A percentile compares a stretch with the other conserved stretches of the same genome.
These are phyloP conservation scores for Tephrocybe rancida DNA, from an alignment of 768 basidiomycete species.

Conservation along the genomic window DNA sequence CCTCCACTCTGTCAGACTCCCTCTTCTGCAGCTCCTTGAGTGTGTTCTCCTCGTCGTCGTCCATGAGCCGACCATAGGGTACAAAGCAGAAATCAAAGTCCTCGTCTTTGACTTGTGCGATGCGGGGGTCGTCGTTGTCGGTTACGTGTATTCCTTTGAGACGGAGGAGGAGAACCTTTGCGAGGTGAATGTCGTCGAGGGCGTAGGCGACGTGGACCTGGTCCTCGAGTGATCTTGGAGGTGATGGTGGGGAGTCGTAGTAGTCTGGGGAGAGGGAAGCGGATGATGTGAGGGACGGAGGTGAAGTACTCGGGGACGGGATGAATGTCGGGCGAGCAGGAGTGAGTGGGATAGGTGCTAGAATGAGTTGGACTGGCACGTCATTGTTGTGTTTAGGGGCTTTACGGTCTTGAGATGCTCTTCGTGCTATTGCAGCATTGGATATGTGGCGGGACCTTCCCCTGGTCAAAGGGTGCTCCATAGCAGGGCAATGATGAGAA, in stretches of 20 bases:
- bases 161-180: conserved; percentile 63
- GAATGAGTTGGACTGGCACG: background rate
- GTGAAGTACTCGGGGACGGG: conserved; percentile 10
- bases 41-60: conserved; percentile 44
- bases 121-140: conserved; percentile 62
- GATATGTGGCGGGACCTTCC: conserved; percentile 39
- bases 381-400: too few relatives aligned
- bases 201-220: conserved; percentile 71
- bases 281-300: conserved; percentile 27
- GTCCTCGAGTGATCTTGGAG: conserved; percentile 56
- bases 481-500: background rate
- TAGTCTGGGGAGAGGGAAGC: conserved; percentile 39
- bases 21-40: conserved; percentile 27
- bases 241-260: conserved; percentile 47
- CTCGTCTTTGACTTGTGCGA: conserved; percentile 58
- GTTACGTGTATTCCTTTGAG: conserved; percentile 65
- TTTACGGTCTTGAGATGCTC: conserved; percentile 43
- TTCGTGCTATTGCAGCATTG: conserved; percentile 41
- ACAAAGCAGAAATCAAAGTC: conserved; percentile 52
- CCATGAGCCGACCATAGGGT: conserved; percentile 41
- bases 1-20: conserved; percentile 34
- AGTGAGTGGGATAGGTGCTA: background rate
- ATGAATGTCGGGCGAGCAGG: conserved; percentile 10
- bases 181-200: conserved; percentile 65
- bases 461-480: conserved; percentile 11